Evolutionary conservation across 2,329 filamentous ascomycete genomes (phyloP).

Genomic region (Thielaviopsis populi): DNA sequence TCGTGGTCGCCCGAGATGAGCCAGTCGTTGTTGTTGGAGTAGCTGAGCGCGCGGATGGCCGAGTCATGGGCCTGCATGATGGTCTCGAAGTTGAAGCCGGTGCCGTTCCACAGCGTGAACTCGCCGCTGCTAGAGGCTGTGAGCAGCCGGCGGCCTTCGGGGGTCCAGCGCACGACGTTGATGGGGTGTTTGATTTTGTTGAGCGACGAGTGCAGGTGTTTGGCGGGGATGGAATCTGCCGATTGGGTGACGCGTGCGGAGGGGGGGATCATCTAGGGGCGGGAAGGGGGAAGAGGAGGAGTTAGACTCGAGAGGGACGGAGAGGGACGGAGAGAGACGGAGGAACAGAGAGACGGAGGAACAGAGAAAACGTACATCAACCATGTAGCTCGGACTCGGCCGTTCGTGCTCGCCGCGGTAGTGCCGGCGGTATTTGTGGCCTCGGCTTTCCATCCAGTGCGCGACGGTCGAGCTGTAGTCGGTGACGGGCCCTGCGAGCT

Average conservation of each 20-base stretch:
- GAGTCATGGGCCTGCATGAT: slow-evolving; percentile 97
- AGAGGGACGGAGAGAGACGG: too few relatives aligned
- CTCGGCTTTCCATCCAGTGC: slow-evolving; percentile 78
- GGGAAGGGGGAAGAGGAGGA: too few relatives aligned
- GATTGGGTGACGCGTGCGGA: slow-evolving; percentile 57
- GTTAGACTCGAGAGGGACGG: too few relatives aligned
- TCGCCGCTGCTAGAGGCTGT: slow-evolving; percentile 94
- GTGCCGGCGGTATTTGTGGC: slow-evolving; percentile 50
- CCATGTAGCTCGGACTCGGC: slow-evolving; percentile 75
- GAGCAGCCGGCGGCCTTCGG: slow-evolving; percentile 77
- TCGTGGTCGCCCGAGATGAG: slow-evolving; percentile 90
- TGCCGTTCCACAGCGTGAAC: slow-evolving; percentile 97
- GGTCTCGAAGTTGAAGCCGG: slow-evolving; percentile 97
- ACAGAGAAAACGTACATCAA: slow-evolving; percentile 49
- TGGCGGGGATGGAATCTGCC: slow-evolving; percentile 80
- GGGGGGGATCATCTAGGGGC: slow-evolving; percentile 65
- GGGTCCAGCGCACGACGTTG: slow-evolving; percentile 95
- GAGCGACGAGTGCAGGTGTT: slow-evolving; percentile 90
- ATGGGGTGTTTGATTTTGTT: slow-evolving; percentile 98
- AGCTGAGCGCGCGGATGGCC: slow-evolving; percentile 66
- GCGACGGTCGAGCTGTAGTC: slow-evolving; percentile 84
- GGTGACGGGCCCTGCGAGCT: slow-evolving; percentile 61
- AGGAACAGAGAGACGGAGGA: neutral
- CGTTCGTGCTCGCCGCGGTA: slow-evolving; percentile 64
- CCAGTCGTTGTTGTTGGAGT: slow-evolving; percentile 96